Conservation (phyloP, 805 yeast species). For the Saccharomycopsis synnaedendra region DNA sequence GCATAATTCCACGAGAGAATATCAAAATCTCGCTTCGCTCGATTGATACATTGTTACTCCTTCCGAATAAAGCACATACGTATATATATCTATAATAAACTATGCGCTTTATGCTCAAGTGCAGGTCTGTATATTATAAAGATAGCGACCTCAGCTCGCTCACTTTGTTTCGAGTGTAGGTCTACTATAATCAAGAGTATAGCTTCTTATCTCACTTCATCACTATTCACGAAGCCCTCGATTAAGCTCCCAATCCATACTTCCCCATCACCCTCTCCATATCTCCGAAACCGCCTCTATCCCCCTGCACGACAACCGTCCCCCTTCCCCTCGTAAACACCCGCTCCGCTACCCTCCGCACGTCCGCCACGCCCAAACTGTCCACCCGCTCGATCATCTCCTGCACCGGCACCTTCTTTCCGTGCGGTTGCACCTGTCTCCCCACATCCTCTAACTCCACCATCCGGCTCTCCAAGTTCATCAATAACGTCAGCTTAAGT, state of each 20-base stretch:
- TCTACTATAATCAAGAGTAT: too few relatives aligned
- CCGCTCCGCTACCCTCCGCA: slow-evolving; percentile 61
- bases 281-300: slow-evolving; percentile 78
- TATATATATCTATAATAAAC: too few relatives aligned
- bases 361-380: slow-evolving; percentile 50
- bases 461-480: slow-evolving; percentile 87
- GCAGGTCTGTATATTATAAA: too few relatives aligned
- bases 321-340: slow-evolving; percentile 65
- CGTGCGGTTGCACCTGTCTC: slow-evolving; percentile 82
- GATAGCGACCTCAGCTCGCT: too few relatives aligned
- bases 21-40: too few relatives aligned
- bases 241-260: slow-evolving; percentile 57
- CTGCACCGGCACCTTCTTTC: slow-evolving; percentile 56
- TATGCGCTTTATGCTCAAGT: too few relatives aligned
- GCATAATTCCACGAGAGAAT: too few relatives aligned
- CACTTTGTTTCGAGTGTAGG: too few relatives aligned
- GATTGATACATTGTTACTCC: too few relatives aligned
- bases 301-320: slow-evolving; percentile 85
- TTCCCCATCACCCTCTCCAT: slow-evolving; percentile 49
- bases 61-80: too few relatives aligned
- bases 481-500: slow-evolving; percentile 71
- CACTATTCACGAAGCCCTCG: neutral
- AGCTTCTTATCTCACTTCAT: too few relatives aligned
- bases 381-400: slow-evolving; percentile 81
- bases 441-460: slow-evolving; percentile 95